These are phyloP conservation scores for Immersiella caudata DNA, from an alignment of 495 filamentous ascomycete species.

Conservation along the genomic window DNA sequence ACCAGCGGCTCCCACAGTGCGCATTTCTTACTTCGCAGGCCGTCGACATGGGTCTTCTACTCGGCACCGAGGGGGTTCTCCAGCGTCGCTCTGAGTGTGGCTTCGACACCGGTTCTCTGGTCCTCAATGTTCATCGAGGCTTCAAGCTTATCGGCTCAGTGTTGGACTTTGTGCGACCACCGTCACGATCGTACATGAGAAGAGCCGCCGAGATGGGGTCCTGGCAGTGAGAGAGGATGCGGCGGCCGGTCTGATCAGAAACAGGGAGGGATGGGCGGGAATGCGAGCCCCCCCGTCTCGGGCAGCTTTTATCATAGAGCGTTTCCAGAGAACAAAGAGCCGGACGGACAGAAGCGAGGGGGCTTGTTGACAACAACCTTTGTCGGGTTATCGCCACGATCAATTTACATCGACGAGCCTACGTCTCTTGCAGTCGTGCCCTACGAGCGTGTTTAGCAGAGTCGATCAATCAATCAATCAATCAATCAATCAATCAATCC, in stretches of 20 bases:
- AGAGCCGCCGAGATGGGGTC: background rate
- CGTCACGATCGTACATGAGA: background rate
- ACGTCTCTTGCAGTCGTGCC: background rate
- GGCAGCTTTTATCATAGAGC: background rate
- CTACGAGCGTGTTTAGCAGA: background rate
- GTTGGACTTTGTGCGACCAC: background rate
- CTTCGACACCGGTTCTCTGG: background rate
- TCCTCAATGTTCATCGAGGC: background rate
- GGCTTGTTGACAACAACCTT: no score
- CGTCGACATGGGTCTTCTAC: background rate
- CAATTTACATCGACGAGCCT: background rate
- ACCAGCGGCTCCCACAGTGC: background rate
- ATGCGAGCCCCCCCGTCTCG: background rate
- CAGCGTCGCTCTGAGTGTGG: background rate
- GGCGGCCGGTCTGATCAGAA: background rate
- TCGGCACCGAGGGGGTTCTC: background rate
- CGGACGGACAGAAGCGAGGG: background rate
- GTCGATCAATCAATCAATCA: no score
- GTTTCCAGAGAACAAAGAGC: background rate
- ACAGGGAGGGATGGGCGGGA: background rate
- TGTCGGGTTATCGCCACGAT: no score
- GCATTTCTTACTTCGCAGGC: background rate
- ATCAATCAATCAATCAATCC: constrained; percentile 4
- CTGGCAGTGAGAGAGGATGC: background rate
- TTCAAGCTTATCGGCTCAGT: background rate